These are phyloP conservation scores for Nigrospora osmanthi DNA, from an alignment of 2,329 filamentous ascomycete species.

Conservation along the genomic window DNA sequence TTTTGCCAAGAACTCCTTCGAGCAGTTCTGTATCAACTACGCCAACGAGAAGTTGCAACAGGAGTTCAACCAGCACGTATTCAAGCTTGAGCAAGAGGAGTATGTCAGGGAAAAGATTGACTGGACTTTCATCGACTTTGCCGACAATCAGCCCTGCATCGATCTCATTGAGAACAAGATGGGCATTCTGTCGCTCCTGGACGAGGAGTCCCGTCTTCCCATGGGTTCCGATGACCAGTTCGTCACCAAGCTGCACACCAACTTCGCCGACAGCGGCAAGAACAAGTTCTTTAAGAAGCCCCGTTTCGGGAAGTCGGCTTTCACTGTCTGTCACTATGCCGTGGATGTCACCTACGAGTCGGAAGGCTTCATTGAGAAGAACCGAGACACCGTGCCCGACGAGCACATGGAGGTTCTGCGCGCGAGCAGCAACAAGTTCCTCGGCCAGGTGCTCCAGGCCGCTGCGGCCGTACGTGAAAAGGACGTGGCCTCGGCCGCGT, in stretches of 20 bases:
- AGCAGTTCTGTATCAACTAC: conserved; percentile 99
- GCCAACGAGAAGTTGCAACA: conserved; percentile 99
- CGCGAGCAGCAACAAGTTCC: conserved; percentile 76
- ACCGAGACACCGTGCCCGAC: conserved; percentile 95
- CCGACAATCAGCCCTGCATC: conserved; percentile 98
- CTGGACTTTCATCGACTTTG: conserved; percentile 99
- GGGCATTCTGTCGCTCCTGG: conserved; percentile 82
- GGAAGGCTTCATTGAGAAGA: conserved; percentile 99
- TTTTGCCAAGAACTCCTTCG: conserved; percentile 98
- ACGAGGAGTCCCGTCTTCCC: conserved; percentile 91
- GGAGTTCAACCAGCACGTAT: conserved; percentile 98
- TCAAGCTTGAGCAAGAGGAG: conserved; percentile 98
- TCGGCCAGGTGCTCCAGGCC: conserved; percentile 76
- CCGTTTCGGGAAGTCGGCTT: conserved; percentile 91
- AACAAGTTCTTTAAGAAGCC: conserved; percentile 98
- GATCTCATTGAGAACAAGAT: conserved; percentile 96
- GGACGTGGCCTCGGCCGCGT: conserved; percentile 58
- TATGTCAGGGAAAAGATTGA: conserved; percentile 95
- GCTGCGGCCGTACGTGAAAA: conserved; percentile 86
- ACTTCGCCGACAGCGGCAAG: conserved; percentile 67
- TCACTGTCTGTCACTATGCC: conserved; percentile 97
- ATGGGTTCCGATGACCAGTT: conserved; percentile 98
- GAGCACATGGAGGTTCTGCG: conserved; percentile 93
- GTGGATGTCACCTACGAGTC: conserved; percentile 98
- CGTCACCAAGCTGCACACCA: conserved; percentile 90